Conservation (phyloP, 176 grass and related monocot genomes). For the Eragrostis curvula region DNA sequence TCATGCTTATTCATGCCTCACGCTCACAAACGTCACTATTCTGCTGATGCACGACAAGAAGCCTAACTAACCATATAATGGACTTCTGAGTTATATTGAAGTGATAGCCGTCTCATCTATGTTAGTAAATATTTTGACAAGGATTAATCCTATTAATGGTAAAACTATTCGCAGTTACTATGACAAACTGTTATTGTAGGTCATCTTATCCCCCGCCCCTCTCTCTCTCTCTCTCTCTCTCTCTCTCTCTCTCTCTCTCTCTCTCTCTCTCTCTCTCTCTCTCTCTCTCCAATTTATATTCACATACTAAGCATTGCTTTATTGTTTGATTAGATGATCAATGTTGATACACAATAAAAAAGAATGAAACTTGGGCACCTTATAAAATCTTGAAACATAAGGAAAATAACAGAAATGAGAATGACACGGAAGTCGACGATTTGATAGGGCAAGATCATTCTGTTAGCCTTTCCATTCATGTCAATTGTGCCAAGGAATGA, state of each 20-base stretch:
- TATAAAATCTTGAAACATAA: slow-evolving; percentile 46
- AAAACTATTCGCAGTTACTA: neutral
- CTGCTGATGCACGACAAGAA: neutral
- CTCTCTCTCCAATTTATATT: neutral
- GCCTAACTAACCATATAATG: slow-evolving; percentile 15
- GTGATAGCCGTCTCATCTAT: neutral
- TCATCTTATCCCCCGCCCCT: neutral
- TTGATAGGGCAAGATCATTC: neutral
- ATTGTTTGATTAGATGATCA: neutral
- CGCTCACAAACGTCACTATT: slow-evolving; percentile 9
- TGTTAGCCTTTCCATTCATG: slow-evolving; percentile 50
- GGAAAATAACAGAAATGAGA: slow-evolving; percentile 54
- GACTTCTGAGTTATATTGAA: slow-evolving; percentile 1
- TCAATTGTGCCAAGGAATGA: slow-evolving; percentile 2
- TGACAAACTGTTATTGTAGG: neutral
- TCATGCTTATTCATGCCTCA: slow-evolving; percentile 1
- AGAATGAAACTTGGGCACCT: neutral
- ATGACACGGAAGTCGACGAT: neutral
- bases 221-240: too few species aligned
- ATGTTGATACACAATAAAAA: neutral
- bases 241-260: too few species aligned
- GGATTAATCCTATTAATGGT: neutral
- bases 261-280: too few species aligned
- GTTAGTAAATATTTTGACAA: neutral
- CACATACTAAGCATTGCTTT: neutral